Base-by-base conservation (phyloP, 176 grass and related monocot genomes). In the Carex parvula region DNA sequence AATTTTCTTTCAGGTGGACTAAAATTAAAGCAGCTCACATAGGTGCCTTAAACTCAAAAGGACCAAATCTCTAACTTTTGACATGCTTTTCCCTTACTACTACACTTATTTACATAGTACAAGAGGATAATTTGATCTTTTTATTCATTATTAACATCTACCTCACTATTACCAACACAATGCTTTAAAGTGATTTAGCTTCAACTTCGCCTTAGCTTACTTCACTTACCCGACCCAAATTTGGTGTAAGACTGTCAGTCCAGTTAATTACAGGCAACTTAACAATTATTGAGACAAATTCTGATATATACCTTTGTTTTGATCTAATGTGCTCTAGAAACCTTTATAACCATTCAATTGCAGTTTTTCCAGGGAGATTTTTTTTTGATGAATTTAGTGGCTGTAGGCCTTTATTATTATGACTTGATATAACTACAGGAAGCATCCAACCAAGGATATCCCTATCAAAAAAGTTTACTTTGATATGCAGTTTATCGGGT, bases 201-300 rank as follows among this genome's bases (percentile, higher is more conserved):
- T 64, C 62, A 42, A 70, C 67, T 18, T 70, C 3, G 17, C 37
- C 3, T 70, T 44, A 70, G 17, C 67, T 70, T 32, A 70, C 66
- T 18, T 17, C 33, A 70, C 67, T 70, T 70, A 17, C 42, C 42
- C 1, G 3, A 26, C 41, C 70, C 42, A 52, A 50, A 11, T 50
- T 73, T 73, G 48, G 69, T 48, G 20, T 46, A 73, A 73, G n/a
- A 73, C 42, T 24, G 69, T 5, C 10, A 44, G 17, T 50, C 20
- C 17, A 2, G 18, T 50, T 12, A 22, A 52, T 48, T 50, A 50
- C 70, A 22, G 41, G 10, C 10, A 48, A 50, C 9, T 7, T 73
- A 22, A 48, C 70, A 73, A 73, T 48, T 73, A n/a, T 73, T 73
- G 1, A 21, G 70, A 73, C n/a, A 73, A 73, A 13, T 73, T 35